Base-by-base conservation (phyloP, 257 asterid genomes). In the Solanum rostratum region DNA sequence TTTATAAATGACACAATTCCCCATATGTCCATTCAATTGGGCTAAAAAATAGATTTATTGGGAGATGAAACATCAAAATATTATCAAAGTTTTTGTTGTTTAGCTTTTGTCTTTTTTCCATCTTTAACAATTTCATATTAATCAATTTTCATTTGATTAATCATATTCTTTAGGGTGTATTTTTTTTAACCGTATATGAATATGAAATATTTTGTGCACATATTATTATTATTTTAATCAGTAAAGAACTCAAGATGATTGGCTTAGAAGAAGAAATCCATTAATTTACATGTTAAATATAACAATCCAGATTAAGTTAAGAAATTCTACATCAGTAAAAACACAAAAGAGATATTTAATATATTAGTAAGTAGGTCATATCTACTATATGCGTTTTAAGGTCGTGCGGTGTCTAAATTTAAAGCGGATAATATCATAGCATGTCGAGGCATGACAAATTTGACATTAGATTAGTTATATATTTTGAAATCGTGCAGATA, bases 121-220 rank as follows among this genome's bases (percentile, higher is more conserved):
- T 69, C 10, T 19, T 37, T 0, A 19, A 37, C 10, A 5, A 33
- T 66, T 30, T 33, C 0, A 65, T 66, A 33, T 16, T 66, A 30
- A 66, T 66, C 0, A 1, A 0, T 33, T 33, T 65, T 66, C 2
- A 30, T 30, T 66, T 1, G 5, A 27, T 27, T 27, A 12, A 6
- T 52, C 55, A 52, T 2, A 52, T 5, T 19, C 45, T 7, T 39
- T 39, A 7, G 8, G 1, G 1, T 39, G 45, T 7, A 1, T 1
- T 39, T 14, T 50, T 50, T 50, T 12, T 2, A 11, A n/a, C n/a
- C 7, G 0, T 59, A n/a, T 2, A 1, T 59, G 3, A 59, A 59
- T n/a, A 0, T 7, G 3, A 59, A 0, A 59, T 59, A 10, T 5
- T 59, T 59, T 10, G 1, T 1, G 2, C 0, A 20, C 20, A 2